These are phyloP conservation scores for Quercus wislizeni DNA, from an alignment of 306 rosid genomes.

Conservation along the genomic window DNA sequence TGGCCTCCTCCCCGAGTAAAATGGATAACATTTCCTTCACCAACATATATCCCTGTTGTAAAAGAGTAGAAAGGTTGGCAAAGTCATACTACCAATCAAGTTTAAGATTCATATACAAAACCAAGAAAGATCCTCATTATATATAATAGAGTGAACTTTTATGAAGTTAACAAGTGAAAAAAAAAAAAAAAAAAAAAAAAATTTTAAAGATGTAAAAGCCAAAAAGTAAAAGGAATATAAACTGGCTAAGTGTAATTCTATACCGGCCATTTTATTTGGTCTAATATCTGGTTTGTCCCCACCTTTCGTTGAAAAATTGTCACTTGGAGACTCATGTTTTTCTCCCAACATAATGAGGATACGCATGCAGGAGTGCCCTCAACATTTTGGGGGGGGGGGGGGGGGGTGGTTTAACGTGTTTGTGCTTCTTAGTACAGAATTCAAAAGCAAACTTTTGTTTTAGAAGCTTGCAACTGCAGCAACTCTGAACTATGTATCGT, in stretches of 20 bases:
- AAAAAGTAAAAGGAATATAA: background rate
- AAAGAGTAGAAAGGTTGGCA: conserved; percentile 2
- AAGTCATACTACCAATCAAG: background rate
- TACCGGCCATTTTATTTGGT: background rate
- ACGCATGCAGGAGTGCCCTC: too few species aligned
- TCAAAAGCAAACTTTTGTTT: background rate
- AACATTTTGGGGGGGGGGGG: too few species aligned
- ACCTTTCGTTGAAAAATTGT: background rate
- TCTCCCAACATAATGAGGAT: too few species aligned
- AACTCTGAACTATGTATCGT: background rate
- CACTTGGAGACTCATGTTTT: too few species aligned
- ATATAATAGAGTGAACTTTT: background rate
- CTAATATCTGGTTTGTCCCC: background rate
- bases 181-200: background rate
- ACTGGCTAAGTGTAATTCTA: background rate
- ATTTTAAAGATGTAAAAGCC: too few species aligned
- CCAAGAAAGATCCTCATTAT: conserved; percentile 1
- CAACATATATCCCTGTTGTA: conserved; percentile 60
- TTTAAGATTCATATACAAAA: conserved; percentile 8
- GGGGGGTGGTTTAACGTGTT: too few species aligned
- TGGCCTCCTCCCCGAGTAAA: conserved; percentile 57
- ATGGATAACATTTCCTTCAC: conserved; percentile 69
- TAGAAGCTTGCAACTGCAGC: conserved; percentile 2
- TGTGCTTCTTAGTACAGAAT: background rate
- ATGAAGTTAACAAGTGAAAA: background rate